Percentiles rank a stretch among this genome's conserved stretches.
Conservation (phyloP, 768 basidiomycete genomes). For the Boletus subparvulus region DNA sequence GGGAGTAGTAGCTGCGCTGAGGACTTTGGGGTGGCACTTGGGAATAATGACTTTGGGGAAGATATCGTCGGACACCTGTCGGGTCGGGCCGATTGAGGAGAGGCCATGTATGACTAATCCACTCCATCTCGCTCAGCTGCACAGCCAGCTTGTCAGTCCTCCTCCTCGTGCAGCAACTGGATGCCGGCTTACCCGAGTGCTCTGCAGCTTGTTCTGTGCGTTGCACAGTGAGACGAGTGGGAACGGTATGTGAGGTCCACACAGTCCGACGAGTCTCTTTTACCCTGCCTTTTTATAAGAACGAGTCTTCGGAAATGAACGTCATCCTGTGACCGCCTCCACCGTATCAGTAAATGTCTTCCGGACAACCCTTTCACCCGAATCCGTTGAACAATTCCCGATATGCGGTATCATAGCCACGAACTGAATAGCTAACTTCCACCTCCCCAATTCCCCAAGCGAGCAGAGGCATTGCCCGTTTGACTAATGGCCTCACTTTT, state of each 20-base stretch:
- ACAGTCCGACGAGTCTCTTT: conserved; percentile 7
- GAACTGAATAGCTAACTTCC: conserved; percentile 13
- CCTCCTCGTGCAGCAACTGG: conserved; percentile 18
- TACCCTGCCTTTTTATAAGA: conserved; percentile 30
- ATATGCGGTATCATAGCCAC: conserved; percentile 30
- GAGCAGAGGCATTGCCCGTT: conserved; percentile 30
- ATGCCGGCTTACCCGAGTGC: conserved; percentile 19
- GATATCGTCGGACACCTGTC: conserved; percentile 36
- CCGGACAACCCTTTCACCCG: conserved; percentile 33
- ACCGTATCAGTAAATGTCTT: conserved; percentile 24
- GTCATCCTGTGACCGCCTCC: conserved; percentile 30
- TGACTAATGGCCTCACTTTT: conserved; percentile 31
- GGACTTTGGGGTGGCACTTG: conserved; percentile 18
- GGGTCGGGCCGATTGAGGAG: conserved; percentile 36
- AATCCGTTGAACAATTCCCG: conserved; percentile 31
- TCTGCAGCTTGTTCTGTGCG: neutral
- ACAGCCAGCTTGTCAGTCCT: conserved; percentile 27
- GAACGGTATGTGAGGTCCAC: conserved; percentile 25
- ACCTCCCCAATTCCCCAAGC: conserved; percentile 19
- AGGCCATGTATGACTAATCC: conserved; percentile 35
- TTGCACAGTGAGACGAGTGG: conserved; percentile 8
- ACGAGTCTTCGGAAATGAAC: conserved; percentile 34
- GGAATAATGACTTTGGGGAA: conserved; percentile 25
- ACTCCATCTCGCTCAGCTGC: conserved; percentile 24
- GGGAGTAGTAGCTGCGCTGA: conserved; percentile 33